phyloP scores from a whole-genome alignment of 2,329 filamentous ascomycete species.

The Colletotrichum plurivorum region DNA sequence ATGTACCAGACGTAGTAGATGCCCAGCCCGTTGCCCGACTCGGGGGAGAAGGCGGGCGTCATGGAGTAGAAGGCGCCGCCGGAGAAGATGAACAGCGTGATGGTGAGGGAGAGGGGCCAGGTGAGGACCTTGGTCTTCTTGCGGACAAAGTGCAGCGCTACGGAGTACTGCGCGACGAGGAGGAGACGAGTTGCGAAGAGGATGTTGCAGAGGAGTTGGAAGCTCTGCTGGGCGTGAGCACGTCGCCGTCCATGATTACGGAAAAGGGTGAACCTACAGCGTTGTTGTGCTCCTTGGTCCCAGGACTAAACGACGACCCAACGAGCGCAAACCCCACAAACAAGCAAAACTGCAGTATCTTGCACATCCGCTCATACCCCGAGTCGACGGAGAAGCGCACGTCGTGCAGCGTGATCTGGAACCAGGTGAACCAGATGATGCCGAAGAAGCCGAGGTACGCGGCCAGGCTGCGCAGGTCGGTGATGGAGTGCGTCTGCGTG shows the following conservation, averaged over 20 bases:
- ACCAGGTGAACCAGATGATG: slow-evolving; percentile 73
- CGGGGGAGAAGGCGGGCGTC: slow-evolving; percentile 29
- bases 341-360: slow-evolving; percentile 66
- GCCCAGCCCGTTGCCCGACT: slow-evolving; percentile 41
- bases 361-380: slow-evolving; percentile 67
- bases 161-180: slow-evolving; percentile 51
- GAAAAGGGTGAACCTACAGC: too few species aligned
- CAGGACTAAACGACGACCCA: slow-evolving; percentile 59
- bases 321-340: slow-evolving; percentile 70
- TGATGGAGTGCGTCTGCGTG: slow-evolving; percentile 68
- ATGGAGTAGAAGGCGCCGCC: slow-evolving; percentile 46
- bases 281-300: slow-evolving; percentile 53
- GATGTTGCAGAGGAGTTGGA: slow-evolving; percentile 56
- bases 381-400: slow-evolving; percentile 70
- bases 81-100: slow-evolving; percentile 49
- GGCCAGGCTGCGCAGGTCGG: slow-evolving; percentile 53
- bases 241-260: too few species aligned
- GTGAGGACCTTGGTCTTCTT: slow-evolving; percentile 46
- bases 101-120: slow-evolving; percentile 47
- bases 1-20: slow-evolving; percentile 65
- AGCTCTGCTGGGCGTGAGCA: slow-evolving; percentile 46
- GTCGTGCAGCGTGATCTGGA: slow-evolving; percentile 71
- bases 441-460: slow-evolving; percentile 68
- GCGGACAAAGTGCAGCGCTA: slow-evolving; percentile 51
- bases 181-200: slow-evolving; percentile 52